Evolutionary conservation across 2,329 filamentous ascomycete genomes (phyloP), one percentile per base, ranked within the genome.

Genomic region (Nemania sp.): DNA sequence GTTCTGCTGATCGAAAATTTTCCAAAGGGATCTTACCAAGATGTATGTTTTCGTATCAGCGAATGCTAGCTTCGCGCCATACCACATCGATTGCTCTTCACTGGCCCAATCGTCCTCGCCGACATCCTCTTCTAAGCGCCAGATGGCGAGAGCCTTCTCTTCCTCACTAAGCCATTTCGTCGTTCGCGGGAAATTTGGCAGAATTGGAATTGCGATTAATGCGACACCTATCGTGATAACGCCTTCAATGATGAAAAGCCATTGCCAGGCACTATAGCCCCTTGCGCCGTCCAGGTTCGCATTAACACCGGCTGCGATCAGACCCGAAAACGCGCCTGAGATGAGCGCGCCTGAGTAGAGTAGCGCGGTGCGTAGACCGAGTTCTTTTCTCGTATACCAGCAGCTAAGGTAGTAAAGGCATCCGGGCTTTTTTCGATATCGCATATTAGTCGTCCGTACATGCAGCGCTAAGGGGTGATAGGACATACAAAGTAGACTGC

Each of bases 311-410:
- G 82, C 82, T 1, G 81, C 78, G 31, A 86, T 80, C 7, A 86
- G 70, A 2, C 86, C 87, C 0, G 86, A 88, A 64, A 91, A 90
- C 1, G 88, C 87, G 4, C 86, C 86, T 1, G 84, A 86, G 17
- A 91, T 80, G 23, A 90, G 74, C 0, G 84, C 83, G 0, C 86
- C 88, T 0, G 84, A 83, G 67, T 88, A 89, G 6, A 89, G 76
- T 17, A 86, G 73, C 2, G 84, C 83, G 12, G 83, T 88, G 8
- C 86, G 77, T n/a, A 87, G 72, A 8, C 80, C 82, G 1, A 89
- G 75, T 66, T 89, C 88, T 58, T 83, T 82, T 39, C 86, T 78
- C 0, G 84, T 89, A 63, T 90, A 90, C 86, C 86, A 89, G 49
- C 75, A 78, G 53, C 73, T 77, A 31, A 88, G 75, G 60, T 83